phyloP scores from a whole-genome alignment of 2,329 filamentous ascomycete genomes.

The Talaromyces sp. region DNA sequence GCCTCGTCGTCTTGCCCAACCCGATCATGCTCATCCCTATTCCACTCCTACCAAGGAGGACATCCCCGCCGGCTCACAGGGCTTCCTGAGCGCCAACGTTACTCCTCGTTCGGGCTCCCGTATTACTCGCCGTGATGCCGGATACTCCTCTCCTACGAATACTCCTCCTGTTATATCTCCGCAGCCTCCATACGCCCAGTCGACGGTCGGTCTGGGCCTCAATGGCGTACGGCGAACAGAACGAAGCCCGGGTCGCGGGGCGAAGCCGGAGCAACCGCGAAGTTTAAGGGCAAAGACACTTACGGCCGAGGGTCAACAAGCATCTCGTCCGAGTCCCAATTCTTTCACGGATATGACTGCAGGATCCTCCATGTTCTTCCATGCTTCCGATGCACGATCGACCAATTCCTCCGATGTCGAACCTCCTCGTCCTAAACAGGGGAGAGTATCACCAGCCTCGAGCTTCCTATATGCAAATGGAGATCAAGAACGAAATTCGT shows the following conservation, averaged over 20 bases:
- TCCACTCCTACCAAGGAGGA: conserved; percentile 48
- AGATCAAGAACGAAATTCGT: conserved; percentile 32
- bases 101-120: conserved; percentile 78
- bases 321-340: conserved; percentile 35
- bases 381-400: conserved; percentile 75
- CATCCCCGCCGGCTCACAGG: conserved; percentile 56
- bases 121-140: conserved; percentile 71
- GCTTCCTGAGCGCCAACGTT: conserved; percentile 67
- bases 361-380: conserved; percentile 76
- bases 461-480: conserved; percentile 45
- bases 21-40: conserved; percentile 38
- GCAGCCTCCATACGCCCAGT: conserved; percentile 33
- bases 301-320: conserved; percentile 37
- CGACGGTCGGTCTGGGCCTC: conserved; percentile 24
- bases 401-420: conserved; percentile 44
- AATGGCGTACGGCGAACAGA: conserved; percentile 33
- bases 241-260: conserved; percentile 38
- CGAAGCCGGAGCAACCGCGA: conserved; percentile 34
- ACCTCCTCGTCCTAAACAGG: conserved; percentile 26
- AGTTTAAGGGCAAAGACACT: conserved; percentile 41
- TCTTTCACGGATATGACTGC: conserved; percentile 40
- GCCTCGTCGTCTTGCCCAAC: conserved; percentile 36
- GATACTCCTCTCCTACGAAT: conserved; percentile 65
- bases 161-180: conserved; percentile 41
- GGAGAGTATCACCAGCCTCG: conserved; percentile 30